Conservation (phyloP, 1,284 basidiomycete species). For the Lentinula novae-zelandiae region DNA sequence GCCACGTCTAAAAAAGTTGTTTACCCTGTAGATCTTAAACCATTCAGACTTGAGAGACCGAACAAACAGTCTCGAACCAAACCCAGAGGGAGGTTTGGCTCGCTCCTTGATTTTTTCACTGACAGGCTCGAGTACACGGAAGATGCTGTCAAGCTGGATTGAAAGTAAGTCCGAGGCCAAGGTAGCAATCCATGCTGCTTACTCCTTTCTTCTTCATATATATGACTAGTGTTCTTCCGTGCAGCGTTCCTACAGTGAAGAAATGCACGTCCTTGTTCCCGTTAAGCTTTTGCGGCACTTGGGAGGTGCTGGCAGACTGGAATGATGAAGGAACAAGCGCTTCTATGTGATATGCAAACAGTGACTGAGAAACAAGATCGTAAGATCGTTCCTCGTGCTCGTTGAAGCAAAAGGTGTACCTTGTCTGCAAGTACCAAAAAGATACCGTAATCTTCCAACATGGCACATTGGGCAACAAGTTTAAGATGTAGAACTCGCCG, state of each 20-base stretch:
- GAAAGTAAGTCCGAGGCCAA: background rate
- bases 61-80: slow-evolving; percentile 62
- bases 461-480: slow-evolving; percentile 90
- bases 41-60: slow-evolving; percentile 81
- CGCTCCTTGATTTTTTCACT: slow-evolving; percentile 80
- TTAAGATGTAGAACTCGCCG: slow-evolving; percentile 88
- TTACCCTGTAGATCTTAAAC: slow-evolving; percentile 74
- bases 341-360: slow-evolving; percentile 92
- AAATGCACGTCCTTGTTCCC: slow-evolving; percentile 88
- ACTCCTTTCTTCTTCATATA: slow-evolving; percentile 97
- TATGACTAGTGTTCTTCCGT: slow-evolving; percentile 83
- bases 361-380: slow-evolving; percentile 37
- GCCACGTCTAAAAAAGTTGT: background rate
- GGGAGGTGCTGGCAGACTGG: slow-evolving; percentile 56
- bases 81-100: slow-evolving; percentile 56
- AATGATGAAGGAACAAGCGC: slow-evolving; percentile 87
- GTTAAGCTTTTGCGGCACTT: slow-evolving; percentile 84
- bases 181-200: slow-evolving; percentile 24
- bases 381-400: background rate
- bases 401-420: slow-evolving; percentile 33
- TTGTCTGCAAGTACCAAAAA: slow-evolving; percentile 94
- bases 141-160: slow-evolving; percentile 76
- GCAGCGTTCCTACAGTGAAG: slow-evolving; percentile 87
- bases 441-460: slow-evolving; percentile 92
- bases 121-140: slow-evolving; percentile 92